Evolutionary conservation across 2,329 filamentous ascomycete species (phyloP), one percentile per base, ranked within the genome.

Genomic region (Dactylellina leptospora): DNA sequence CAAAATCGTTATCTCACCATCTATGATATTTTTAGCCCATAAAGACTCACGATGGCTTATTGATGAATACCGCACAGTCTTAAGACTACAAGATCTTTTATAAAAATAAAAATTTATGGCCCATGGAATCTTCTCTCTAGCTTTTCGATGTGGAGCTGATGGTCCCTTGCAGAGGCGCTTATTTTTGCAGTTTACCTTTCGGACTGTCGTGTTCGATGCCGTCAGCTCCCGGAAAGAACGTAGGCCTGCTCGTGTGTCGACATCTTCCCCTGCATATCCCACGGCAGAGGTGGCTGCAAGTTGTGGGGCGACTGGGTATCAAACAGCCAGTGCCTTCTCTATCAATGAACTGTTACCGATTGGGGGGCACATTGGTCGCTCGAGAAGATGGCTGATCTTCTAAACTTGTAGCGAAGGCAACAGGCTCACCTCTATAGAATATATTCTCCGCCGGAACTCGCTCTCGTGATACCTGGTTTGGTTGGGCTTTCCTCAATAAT

Each of bases 401-500:
- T 16, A 10, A 11, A 11, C 30, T 20, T 9, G 13, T 11, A 20
- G 20, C 10, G 11, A 50, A 51, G n/a, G 27, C 6, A 6, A 16
- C 47, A 30, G 11, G 36, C 36, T 16, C 16, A 25, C 22, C n/a
- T 16, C n/a, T 36, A n/a, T n/a, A n/a, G n/a, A 5, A 18, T 18
- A 18, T 51, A 33, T 6, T 28, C 51, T 55, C 51, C 51, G 51
- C 22, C 33, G n/a, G 20, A 18, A 9, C 10, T 22, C 51, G 51
- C 51, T 25, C 33, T 40, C 51, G 9, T 22, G 51, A 30, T 42
- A 18, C 42, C 36, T 13, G 22, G 36, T 42, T 55, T 55, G 51
- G 51, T 16, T 55, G 8, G 51, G 33, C 51, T 42, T 55, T 55
- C 51, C 51, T 55, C 20, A 42, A 55, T 18, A 13, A 55, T 42